These are phyloP conservation scores for Acer yangbiense DNA, from an alignment of 345 rosid species.

Conservation along the genomic window DNA sequence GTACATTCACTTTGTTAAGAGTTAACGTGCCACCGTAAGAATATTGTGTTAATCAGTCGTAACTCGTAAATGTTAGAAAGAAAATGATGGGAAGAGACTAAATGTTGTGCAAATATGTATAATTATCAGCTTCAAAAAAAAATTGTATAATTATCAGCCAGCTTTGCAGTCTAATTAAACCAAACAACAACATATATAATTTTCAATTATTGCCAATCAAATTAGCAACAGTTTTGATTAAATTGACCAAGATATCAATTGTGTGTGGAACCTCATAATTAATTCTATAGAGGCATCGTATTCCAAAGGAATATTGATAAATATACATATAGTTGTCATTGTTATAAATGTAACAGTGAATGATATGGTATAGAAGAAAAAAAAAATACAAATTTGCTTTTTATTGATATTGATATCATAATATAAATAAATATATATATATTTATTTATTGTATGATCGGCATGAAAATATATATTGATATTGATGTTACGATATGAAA, in stretches of 20 bases:
- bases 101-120: too few species aligned
- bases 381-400: too few species aligned
- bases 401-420: too few species aligned
- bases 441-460: too few species aligned
- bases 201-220: background rate
- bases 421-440: too few species aligned
- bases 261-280: conserved; percentile 4
- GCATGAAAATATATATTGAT: too few species aligned
- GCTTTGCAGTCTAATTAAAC: too few species aligned
- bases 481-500: too few species aligned
- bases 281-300: background rate
- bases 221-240: background rate
- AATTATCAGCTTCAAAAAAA: too few species aligned
- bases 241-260: background rate
- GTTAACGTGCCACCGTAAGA: background rate
- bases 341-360: conserved; percentile 2
- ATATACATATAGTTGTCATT: background rate
- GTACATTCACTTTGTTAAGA: too few species aligned
- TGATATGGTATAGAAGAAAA: background rate
- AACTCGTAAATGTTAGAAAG: conserved; percentile 14
- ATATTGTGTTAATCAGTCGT: background rate
- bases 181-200: background rate
- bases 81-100: conserved; percentile 20
- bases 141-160: too few species aligned
- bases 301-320: background rate